Conservation (phyloP, 495 filamentous ascomycete genomes). For the Neurospora terricola region DNA sequence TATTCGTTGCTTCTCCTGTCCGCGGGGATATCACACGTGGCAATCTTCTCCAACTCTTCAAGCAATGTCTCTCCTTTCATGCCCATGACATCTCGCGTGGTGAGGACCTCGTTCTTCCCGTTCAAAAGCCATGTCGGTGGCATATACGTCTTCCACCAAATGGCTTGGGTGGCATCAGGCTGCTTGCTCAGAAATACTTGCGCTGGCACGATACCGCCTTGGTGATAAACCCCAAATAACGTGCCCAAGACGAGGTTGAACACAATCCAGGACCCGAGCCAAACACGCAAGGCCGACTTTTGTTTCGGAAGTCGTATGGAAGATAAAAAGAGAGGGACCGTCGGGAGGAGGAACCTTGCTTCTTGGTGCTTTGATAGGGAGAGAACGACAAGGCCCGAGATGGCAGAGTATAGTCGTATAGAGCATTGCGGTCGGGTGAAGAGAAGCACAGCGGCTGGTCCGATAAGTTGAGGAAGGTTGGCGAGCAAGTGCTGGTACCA, state of each 20-base stretch:
- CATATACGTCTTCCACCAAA: constrained; percentile 98
- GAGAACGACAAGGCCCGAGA: constrained; percentile 69
- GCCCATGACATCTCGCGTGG: constrained; percentile 78
- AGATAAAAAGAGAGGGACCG: constrained; percentile 78
- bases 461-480: constrained; percentile 82
- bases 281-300: constrained; percentile 38
- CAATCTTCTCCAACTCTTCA: constrained; percentile 44
- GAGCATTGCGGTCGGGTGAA: constrained; percentile 45
- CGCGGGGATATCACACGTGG: constrained; percentile 47
- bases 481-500: constrained; percentile 79
- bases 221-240: constrained; percentile 88
- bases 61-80: constrained; percentile 53
- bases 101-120: constrained; percentile 54
- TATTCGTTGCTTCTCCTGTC: constrained; percentile 40
- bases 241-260: constrained; percentile 74
- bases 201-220: constrained; percentile 80
- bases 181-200: constrained; percentile 56
- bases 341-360: constrained; percentile 83
- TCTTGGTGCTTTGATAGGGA: constrained; percentile 90
- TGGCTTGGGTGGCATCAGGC: constrained; percentile 52
- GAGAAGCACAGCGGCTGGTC: constrained; percentile 70
- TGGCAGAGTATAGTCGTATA: constrained; percentile 61
- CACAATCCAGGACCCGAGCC: constrained; percentile 61
- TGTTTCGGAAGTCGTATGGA: constrained; percentile 63
- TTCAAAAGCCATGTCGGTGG: constrained; percentile 89